Percentiles rank a stretch among this genome's conserved stretches.
Evolutionary conservation across 805 yeast genomes (phyloP).

Genomic region (Metschnikowia similis): DNA sequence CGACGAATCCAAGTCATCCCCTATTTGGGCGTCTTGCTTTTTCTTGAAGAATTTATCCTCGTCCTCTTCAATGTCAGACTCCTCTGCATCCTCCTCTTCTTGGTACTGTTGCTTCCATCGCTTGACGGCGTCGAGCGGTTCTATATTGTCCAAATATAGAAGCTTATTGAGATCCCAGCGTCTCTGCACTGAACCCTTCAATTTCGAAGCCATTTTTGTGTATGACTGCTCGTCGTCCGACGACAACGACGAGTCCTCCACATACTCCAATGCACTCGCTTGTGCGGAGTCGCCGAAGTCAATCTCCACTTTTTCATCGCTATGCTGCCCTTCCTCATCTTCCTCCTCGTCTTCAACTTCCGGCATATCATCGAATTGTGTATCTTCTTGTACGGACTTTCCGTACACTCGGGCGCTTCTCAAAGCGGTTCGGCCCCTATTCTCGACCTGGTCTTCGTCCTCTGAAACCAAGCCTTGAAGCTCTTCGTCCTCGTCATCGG

Average conservation of each 20-base stretch:
- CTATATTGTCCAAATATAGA: slow-evolving; percentile 72
- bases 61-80: slow-evolving; percentile 35
- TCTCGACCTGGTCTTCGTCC: slow-evolving; percentile 27
- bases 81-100: slow-evolving; percentile 22
- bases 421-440: slow-evolving; percentile 61
- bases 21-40: slow-evolving; percentile 25
- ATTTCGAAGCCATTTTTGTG: slow-evolving; percentile 53
- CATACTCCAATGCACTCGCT: slow-evolving; percentile 35
- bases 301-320: slow-evolving; percentile 39
- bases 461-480: slow-evolving; percentile 30
- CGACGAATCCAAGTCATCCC: slow-evolving; percentile 36
- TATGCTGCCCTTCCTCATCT: slow-evolving; percentile 27
- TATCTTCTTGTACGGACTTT: slow-evolving; percentile 45
- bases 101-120: slow-evolving; percentile 61
- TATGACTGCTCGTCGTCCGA: slow-evolving; percentile 39
- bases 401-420: slow-evolving; percentile 58
- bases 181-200: slow-evolving; percentile 50
- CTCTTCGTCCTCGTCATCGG: slow-evolving; percentile 35
- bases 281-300: slow-evolving; percentile 39
- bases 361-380: slow-evolving; percentile 38
- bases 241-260: slow-evolving; percentile 45
- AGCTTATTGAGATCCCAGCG: slow-evolving; percentile 79
- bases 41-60: slow-evolving; percentile 51
- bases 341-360: slow-evolving; percentile 42
- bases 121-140: slow-evolving; percentile 65